Conservation (phyloP, 768 basidiomycete species). For the Russula emetica region DNA sequence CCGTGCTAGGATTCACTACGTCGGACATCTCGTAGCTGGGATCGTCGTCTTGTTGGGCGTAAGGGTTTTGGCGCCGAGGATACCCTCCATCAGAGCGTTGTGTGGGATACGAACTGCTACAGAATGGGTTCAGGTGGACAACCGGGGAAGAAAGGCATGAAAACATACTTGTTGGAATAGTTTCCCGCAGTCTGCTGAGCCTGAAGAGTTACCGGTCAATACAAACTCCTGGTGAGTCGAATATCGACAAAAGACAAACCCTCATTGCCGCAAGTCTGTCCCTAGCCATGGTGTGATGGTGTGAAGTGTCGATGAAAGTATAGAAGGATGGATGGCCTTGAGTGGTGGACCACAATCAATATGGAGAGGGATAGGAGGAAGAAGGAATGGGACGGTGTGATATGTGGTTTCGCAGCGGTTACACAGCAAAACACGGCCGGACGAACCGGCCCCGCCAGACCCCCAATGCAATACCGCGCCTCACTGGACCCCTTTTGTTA, state of each 20-base stretch:
- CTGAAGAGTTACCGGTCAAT: constrained; percentile 35
- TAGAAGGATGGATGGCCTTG: neutral
- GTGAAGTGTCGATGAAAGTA: constrained; percentile 26
- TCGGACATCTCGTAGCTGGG: constrained; percentile 66
- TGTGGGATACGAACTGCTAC: constrained; percentile 24
- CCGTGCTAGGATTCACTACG: constrained; percentile 55
- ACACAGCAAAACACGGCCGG: constrained; percentile 11
- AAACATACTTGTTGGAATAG: constrained; percentile 45
- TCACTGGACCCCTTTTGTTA: too few species aligned
- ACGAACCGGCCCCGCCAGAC: neutral
- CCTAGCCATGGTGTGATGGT: constrained; percentile 61
- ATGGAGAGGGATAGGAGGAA: constrained; percentile 14
- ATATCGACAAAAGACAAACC: constrained; percentile 41
- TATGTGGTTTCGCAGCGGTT: neutral
- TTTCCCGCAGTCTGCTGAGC: constrained; percentile 61
- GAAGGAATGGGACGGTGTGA: neutral
- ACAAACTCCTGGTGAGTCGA: constrained; percentile 10
- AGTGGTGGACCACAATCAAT: constrained; percentile 29
- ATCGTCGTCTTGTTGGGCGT: constrained; percentile 59
- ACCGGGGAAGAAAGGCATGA: constrained; percentile 10
- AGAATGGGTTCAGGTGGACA: neutral
- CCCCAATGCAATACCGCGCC: too few species aligned
- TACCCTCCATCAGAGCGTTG: constrained; percentile 23
- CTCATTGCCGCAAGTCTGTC: constrained; percentile 88
- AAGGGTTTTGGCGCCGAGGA: constrained; percentile 54